Evolutionary conservation across 495 filamentous ascomycete species (phyloP), one percentile per base, ranked within the genome.

Genomic region (Aspergillus cavernicola): DNA sequence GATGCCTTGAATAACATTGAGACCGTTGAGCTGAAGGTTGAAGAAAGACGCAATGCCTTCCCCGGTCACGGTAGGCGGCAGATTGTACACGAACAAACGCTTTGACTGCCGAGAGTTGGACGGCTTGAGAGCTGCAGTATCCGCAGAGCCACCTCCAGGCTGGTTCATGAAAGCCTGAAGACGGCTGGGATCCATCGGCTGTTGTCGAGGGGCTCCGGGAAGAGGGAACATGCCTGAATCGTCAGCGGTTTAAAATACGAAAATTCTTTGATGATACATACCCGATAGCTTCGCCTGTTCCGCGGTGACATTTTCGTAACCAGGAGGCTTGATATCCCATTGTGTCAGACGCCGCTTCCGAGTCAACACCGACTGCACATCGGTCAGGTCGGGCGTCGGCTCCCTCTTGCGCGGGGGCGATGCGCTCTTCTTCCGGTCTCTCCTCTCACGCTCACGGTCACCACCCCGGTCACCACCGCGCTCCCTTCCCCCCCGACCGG

Each of bases 201-300:
- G 91, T 61, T 96, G 91, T 57, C 95, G 84, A 43, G 93, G 93
- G 37, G 92, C 93, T 54, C 93, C 93, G 5, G 93, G 93, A 8
- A 99, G 83, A 52, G 93, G 92, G 76, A 99, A 99, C 93, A 97
- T 96, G 72, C 85, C 85, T 81, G 33, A 26, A 50, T 37, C 36
- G 40, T 60, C 42, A 64, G 52, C 20, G 10, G 37, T 35, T 3
- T 36, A 37, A 28, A 19, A 20, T 9, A n/a, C 11, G 10, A 50
- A 13, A n/a, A 48, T 15, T 2, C 8, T 39, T 31, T 22, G 5
- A 57, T 8, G 1, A 45, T 12, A 58, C 76, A 59, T 66, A 80
- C 90, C 90, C n/a, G 93, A 99, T 29, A 99, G 80, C 77, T 99
- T 99, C 22, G 93, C 95, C 66, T 97, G 95, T 68, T 99, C 93